phyloP scores from a whole-genome alignment of 2,329 filamentous ascomycete species.

The Fusarium sulawesiense region DNA sequence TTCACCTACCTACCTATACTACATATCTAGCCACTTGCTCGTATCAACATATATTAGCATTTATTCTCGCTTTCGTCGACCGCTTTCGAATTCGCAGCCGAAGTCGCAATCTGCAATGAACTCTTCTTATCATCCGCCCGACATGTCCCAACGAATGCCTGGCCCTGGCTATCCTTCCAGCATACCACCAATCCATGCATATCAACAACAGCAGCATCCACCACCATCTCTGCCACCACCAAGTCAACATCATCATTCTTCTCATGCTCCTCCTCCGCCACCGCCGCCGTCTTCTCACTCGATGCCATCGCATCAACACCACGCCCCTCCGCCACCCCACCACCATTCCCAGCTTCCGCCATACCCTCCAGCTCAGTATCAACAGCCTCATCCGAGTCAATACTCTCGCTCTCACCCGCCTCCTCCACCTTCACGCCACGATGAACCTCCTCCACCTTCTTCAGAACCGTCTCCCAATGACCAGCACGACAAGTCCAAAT shows the following conservation, averaged over 20 bases:
- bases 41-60: slow-evolving; percentile 7
- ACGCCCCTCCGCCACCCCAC: slow-evolving; percentile 31
- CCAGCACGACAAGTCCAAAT: slow-evolving; percentile 26
- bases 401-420: slow-evolving; percentile 41
- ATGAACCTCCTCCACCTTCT: slow-evolving; percentile 39
- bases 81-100: background rate
- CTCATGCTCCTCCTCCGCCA: slow-evolving; percentile 29
- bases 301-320: slow-evolving; percentile 39
- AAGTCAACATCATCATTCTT: slow-evolving; percentile 36
- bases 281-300: slow-evolving; percentile 36
- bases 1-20: background rate
- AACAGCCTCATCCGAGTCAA: slow-evolving; percentile 42
- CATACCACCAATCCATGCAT: slow-evolving; percentile 38
- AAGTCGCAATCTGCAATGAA: slow-evolving; percentile 44
- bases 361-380: slow-evolving; percentile 37
- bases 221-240: slow-evolving; percentile 38
- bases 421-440: slow-evolving; percentile 39
- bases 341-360: slow-evolving; percentile 38
- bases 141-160: slow-evolving; percentile 50
- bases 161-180: slow-evolving; percentile 42
- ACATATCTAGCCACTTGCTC: background rate
- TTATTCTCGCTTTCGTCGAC: background rate
- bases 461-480: slow-evolving; percentile 33
- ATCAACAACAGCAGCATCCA: slow-evolving; percentile 31
- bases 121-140: slow-evolving; percentile 47